A percentile compares a stretch with the other conserved stretches of the same genome.
These are phyloP conservation scores for Mariannaea elegans DNA, from an alignment of 2,329 filamentous ascomycete species.

Conservation along the genomic window DNA sequence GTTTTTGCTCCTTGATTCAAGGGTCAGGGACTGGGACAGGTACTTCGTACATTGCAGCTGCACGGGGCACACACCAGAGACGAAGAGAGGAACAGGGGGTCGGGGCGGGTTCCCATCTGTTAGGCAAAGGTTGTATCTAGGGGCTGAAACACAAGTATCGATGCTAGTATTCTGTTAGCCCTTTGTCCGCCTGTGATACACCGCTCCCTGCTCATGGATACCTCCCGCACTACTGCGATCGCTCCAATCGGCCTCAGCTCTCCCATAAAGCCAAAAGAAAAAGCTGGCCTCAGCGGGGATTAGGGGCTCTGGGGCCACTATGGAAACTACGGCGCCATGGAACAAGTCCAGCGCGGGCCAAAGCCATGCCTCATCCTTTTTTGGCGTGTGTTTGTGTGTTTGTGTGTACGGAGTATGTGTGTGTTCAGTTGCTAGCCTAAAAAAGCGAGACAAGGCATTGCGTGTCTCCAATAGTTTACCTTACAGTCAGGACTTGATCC, in stretches of 20 bases:
- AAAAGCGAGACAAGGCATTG: slow-evolving; percentile 32
- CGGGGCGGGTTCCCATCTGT: slow-evolving; percentile 26
- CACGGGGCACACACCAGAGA: slow-evolving; percentile 32
- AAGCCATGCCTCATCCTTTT: slow-evolving; percentile 32
- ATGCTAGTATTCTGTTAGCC: background rate
- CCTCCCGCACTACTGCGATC: slow-evolving; percentile 22
- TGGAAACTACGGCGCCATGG: background rate
- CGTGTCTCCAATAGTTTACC: background rate
- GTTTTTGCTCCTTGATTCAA: slow-evolving; percentile 44
- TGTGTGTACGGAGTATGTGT: slow-evolving; percentile 14
- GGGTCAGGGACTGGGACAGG: slow-evolving; percentile 28
- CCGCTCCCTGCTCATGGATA: slow-evolving; percentile 12
- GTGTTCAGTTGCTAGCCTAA: background rate
- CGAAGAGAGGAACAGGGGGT: slow-evolving; percentile 33
- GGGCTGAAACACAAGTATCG: slow-evolving; percentile 26
- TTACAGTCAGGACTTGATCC: slow-evolving; percentile 14
- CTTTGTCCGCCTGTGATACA: slow-evolving; percentile 15
- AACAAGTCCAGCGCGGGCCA: slow-evolving; percentile 30
- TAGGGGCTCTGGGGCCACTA: slow-evolving; percentile 35
- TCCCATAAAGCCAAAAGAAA: background rate
- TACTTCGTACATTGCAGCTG: slow-evolving; percentile 8
- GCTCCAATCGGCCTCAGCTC: slow-evolving; percentile 8
- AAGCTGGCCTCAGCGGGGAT: slow-evolving; percentile 30
- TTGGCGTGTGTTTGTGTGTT: slow-evolving; percentile 25
- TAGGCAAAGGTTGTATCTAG: slow-evolving; percentile 25